phyloP scores from a whole-genome alignment of 2,329 filamentous ascomycete species.

The Diaporthe longicolla region DNA sequence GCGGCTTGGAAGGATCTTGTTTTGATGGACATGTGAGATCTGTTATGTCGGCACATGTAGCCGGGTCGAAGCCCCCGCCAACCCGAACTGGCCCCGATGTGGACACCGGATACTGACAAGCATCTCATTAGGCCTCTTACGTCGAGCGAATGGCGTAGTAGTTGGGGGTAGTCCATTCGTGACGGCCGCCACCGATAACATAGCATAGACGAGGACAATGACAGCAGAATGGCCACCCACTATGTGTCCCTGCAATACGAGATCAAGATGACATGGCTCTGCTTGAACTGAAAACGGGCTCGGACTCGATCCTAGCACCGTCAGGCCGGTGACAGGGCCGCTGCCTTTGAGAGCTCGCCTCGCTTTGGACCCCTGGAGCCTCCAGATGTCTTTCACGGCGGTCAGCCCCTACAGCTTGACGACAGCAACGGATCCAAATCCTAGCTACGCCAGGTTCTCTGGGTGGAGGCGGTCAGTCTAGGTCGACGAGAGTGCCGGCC shows the following conservation, averaged over 20 bases:
- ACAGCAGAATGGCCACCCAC: background rate
- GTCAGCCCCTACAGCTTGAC: background rate
- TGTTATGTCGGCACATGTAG: background rate
- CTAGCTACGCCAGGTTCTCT: background rate
- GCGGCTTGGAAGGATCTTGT: slow-evolving; percentile 3
- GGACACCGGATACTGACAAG: slow-evolving; percentile 9
- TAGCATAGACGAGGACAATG: background rate
- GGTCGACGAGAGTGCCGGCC: background rate
- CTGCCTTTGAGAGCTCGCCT: background rate
- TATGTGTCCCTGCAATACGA: background rate
- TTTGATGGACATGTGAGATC: slow-evolving; percentile 10
- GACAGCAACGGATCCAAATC: background rate
- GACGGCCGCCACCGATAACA: background rate
- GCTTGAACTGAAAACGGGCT: too few species aligned
- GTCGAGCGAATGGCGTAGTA: background rate
- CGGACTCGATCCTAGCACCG: background rate
- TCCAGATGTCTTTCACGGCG: background rate
- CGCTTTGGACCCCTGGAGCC: background rate
- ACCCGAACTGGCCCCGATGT: background rate
- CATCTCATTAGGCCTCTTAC: background rate
- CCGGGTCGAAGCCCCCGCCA: background rate
- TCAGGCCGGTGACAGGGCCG: background rate
- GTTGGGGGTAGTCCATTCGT: background rate
- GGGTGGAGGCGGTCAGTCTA: background rate
- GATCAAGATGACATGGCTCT: background rate